Base-by-base conservation (phyloP, 495 filamentous ascomycete genomes). In the Articulospora tetracladia region DNA sequence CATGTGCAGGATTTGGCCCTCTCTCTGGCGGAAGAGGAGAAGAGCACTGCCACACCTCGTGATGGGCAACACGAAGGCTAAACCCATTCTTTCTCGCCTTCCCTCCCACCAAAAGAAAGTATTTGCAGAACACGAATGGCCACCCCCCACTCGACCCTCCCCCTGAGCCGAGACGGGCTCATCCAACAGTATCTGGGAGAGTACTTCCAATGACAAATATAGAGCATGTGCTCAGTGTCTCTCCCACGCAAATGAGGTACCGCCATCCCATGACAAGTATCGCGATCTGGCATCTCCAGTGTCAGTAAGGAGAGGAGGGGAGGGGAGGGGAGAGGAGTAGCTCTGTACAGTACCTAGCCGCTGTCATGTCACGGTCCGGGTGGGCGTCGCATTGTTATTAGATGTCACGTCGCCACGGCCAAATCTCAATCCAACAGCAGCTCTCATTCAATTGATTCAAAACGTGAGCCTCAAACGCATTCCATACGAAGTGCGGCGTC, bases 381-480 rank as follows among this genome's bases (percentile, higher is more conserved):
- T 32, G 30, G 30, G 30, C 30, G 30, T 44, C 39, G n/a, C 15
- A n/a, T 44, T 44, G 39, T 3, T 44, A n/a, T 44, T 44, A 8
- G 39, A 44, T 3, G n/a, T 44, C 4, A 19, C n/a, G 17, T 7
- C 15, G 11, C 39, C 39, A 12, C 10, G n/a, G n/a, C 30, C 30
- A 34, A 34, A 6, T 15, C 30, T 34, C 30, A 7, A 34, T 34
- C 30, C 30, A 7, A 6, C 30, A 44, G 57, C 36, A 7, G 22
- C 58, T 65, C 53, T 58, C 53, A 22, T 32, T 50, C 62, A 65
- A 65, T 65, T 60, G 58, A 57, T 48, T 56, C 19, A 34, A 53
- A 65, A 65, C 58, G 62, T 65, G 62, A 50, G 25, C 36, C 22
- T 53, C 50, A 55, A 57, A 59, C 55, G 53, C n/a, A 53, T 53